Base-by-base conservation (phyloP, 2,329 filamentous ascomycete genomes). In the Alternaria sp. region DNA sequence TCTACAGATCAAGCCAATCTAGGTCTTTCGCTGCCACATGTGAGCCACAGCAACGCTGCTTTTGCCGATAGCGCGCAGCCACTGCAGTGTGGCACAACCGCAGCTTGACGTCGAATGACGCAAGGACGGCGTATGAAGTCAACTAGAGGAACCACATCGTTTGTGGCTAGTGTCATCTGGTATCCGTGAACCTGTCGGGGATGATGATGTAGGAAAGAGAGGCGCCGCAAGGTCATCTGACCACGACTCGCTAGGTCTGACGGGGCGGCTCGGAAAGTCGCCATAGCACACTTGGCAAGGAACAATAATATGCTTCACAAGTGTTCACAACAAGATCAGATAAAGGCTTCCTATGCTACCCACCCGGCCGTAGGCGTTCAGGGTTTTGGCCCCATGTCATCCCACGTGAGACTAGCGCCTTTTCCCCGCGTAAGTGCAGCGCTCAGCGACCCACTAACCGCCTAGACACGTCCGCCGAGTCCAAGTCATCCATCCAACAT, bases 1-100 rank as follows among this genome's bases (percentile, higher is more conserved):
- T 20, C 16, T 55, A 26, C 70, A 86, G 85, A 92, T 92, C 79
- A 92, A 92, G 82, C 89, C 89, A 3, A 92, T 92, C 69, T 91
- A 75, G 75, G 26, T 46, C 44, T 24, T 8, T 42, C n/a, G 26
- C 30, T 16, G 47, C 46, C 12, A 20, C 34, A 18, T 26, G 34
- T 48, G 42, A 18, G 30, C n/a, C 26, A 12, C 47, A 41, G 46
- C 20, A 32, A 18, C 20, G 28, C 41, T 47, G 24, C 28, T 47
- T 41, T 24, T 24, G 32, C 24, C 26, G 39, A 41, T 34, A 44
- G 47, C 26, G 28, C 20, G 28, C 52, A 41, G 41, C 30, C 38
- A 46, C 52, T 39, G 46, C 30, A 51, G 32, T 43, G 34, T 48
- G 18, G 32, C 39, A 59, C n/a, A 26, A 49, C 32, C 30, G 32